Percentiles rank a stretch among this genome's conserved stretches.
These are phyloP conservation scores for Penicillium sp. DNA, from an alignment of 2,329 filamentous ascomycete genomes.

Conservation along the genomic window DNA sequence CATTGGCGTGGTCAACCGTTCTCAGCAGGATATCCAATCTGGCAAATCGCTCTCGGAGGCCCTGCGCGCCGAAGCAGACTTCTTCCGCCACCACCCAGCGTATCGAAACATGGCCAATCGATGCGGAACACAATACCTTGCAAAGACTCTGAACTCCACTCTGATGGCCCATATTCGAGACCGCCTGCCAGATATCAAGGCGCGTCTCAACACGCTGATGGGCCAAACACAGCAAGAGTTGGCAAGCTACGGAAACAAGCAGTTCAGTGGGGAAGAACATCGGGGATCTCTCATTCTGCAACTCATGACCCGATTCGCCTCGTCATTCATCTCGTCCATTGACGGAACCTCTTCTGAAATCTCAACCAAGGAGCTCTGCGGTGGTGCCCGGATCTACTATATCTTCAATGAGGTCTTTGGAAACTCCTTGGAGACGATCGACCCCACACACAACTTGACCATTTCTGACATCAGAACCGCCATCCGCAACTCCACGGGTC, in stretches of 20 bases:
- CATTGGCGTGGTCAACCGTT: constrained; percentile 96
- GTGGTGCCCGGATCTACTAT: constrained; percentile 94
- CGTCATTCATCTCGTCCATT: constrained; percentile 96
- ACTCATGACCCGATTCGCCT: constrained; percentile 97
- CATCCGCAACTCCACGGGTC: constrained; percentile 96
- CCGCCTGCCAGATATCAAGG: constrained; percentile 95
- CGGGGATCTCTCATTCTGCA: constrained; percentile 92
- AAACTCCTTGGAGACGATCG: constrained; percentile 92
- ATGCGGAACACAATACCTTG: constrained; percentile 91
- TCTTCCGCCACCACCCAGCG: constrained; percentile 95
- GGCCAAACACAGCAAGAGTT: constrained; percentile 99
- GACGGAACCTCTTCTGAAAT: constrained; percentile 98
- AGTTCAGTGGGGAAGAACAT: constrained; percentile 96
- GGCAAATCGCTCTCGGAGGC: constrained; percentile 95
- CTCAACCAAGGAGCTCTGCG: constrained; percentile 95
- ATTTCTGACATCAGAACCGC: constrained; percentile 94
- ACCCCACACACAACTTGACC: constrained; percentile 92
- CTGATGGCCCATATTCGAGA: constrained; percentile 97
- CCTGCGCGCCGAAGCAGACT: constrained; percentile 84
- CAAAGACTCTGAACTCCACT: constrained; percentile 91
- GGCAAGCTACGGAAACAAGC: constrained; percentile 95
- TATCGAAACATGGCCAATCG: constrained; percentile 94
- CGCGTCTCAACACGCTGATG: constrained; percentile 95
- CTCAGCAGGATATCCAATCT: constrained; percentile 95
- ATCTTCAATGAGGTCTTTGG: constrained; percentile 99